These are phyloP conservation scores for Triticum aestivum DNA, from an alignment of 176 grass and related monocot species.

Conservation along the genomic window DNA sequence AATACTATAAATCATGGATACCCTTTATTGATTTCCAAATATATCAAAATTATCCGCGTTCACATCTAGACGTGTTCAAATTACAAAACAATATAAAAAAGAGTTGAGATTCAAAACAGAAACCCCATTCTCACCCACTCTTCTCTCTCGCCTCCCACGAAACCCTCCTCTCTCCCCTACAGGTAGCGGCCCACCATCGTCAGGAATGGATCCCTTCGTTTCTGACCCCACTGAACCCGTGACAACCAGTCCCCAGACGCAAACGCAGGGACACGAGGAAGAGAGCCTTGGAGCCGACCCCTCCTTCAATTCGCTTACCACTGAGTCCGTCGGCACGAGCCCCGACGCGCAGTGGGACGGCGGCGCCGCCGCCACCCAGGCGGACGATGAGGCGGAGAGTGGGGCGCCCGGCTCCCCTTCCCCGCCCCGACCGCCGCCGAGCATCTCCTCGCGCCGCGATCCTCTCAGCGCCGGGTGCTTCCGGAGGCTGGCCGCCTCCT, in stretches of 20 bases:
- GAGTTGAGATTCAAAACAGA: no score
- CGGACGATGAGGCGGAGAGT: background rate
- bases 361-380: background rate
- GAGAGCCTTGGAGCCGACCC: background rate
- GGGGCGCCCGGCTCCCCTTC: background rate
- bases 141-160: background rate
- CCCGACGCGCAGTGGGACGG: no score
- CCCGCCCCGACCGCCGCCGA: background rate
- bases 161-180: background rate
- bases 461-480: conserved; percentile 16
- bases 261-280: no score
- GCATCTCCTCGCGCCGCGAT: conserved; percentile 1
- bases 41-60: background rate
- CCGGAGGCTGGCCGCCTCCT: background rate
- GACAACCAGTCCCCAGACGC: background rate
- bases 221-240: background rate
- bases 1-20: background rate
- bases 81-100: background rate
- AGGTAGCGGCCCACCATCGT: background rate
- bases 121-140: background rate
- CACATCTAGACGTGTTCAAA: background rate
- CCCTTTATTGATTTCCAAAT: background rate
- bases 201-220: background rate
- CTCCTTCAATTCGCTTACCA: background rate
- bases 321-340: background rate